A percentile compares a stretch with the other conserved stretches of the same genome.
phyloP scores from a whole-genome alignment of 345 rosid genomes.

The Conringia planisiliqua region DNA sequence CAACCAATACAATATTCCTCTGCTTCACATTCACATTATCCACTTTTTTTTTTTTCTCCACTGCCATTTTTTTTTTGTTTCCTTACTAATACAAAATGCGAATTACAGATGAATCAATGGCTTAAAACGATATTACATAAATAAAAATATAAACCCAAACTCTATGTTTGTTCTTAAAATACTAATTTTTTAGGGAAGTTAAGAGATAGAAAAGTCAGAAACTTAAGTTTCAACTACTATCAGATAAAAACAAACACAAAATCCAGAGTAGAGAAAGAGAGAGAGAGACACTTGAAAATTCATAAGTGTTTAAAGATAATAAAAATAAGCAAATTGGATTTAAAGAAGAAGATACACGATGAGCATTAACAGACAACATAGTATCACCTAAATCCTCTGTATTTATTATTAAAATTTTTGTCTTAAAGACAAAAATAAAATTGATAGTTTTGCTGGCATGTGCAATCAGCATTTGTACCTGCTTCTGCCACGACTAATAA shows the following conservation, averaged over 20 bases:
- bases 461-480: constrained; percentile 36
- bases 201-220: constrained; percentile 17
- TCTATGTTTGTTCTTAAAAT: background rate
- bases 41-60: constrained; percentile 33
- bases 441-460: constrained; percentile 23
- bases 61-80: constrained; percentile 34
- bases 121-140: background rate
- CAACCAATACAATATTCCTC: constrained; percentile 64
- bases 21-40: constrained; percentile 33
- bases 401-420: constrained; percentile 14
- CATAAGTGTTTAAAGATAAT: constrained; percentile 1
- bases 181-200: constrained; percentile 1
- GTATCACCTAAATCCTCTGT: constrained; percentile 29
- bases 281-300: constrained; percentile 20
- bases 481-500: constrained; percentile 15
- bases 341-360: constrained; percentile 23
- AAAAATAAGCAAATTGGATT: background rate
- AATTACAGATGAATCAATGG: background rate
- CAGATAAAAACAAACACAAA: constrained; percentile 28
- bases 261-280: constrained; percentile 16
- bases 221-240: constrained; percentile 27
- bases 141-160: background rate
- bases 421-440: background rate
- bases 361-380: constrained; percentile 33
- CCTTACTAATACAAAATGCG: constrained; percentile 11